Evolutionary conservation across 345 rosid genomes (phyloP), one percentile per base, ranked within the genome.

Genomic region (Adansonia digitata): DNA sequence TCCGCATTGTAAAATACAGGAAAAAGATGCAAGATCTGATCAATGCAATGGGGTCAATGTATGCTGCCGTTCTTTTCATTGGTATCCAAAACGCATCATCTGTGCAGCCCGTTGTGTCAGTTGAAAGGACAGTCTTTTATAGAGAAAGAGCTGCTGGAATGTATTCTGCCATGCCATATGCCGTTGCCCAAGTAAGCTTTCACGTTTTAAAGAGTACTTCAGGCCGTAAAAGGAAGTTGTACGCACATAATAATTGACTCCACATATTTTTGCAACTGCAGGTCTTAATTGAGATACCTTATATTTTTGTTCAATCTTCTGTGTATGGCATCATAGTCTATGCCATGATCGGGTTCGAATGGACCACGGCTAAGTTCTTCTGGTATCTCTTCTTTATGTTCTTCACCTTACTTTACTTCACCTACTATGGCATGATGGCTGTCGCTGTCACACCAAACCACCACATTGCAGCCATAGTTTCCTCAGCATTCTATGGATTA

Each of bases 1-100:
- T n/a, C 46, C 70, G 53, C 52, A 27, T 8, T 57, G 5, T n/a
- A n/a, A n/a, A n/a, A 22, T 72, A 14, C 61, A 87, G 93, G 79
- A 40, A 1, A 29, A 81, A 42, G 39, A 18, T 34, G 22, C 92
- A 86, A 45, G 95, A 88, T 77, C 63, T 93, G 71, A 73, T 69
- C 52, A 90, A 91, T 80, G 85, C 97, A 73, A 83, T 86, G 89
- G 98, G 97, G 34, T 91, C 98, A 3, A 89, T 93, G 91, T 91
- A 84, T 63, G 62, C 87, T 45, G 93, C 97, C 10, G 88, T 91
- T 80, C 78, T 90, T 63, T 93, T 90, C 86, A 79, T 91, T 17
- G 98, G 97, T 0, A 20, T 85, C 66, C 93, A 90, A 72, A 90
- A 87, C 64, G 76, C 83, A 3, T 17, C 64, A 0, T 62, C 89